phyloP scores from a whole-genome alignment of 192 early-diverging fungal genomes.

The Coemansia umbellata region DNA sequence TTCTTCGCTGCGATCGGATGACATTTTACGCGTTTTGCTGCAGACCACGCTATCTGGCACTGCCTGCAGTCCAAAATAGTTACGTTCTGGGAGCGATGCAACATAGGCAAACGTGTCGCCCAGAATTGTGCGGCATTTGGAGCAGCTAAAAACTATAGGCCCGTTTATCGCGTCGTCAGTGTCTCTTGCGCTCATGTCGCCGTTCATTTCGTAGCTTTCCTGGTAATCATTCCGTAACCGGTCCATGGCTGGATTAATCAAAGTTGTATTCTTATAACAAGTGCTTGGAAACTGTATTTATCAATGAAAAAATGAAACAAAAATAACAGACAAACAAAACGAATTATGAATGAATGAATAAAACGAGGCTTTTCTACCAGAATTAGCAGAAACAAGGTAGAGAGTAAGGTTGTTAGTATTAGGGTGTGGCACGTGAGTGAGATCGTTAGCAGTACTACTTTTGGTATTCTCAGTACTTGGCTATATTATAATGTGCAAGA shows the following conservation, averaged over 20 bases:
- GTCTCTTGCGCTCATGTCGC: neutral
- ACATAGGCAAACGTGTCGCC: constrained; percentile 49
- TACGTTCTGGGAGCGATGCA: constrained; percentile 38
- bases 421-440: too few species aligned
- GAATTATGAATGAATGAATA: too few species aligned
- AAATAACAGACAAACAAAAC: too few species aligned
- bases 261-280: neutral
- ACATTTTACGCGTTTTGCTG: constrained; percentile 21
- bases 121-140: constrained; percentile 44
- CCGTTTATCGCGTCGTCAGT: constrained; percentile 37
- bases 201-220: constrained; percentile 9
- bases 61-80: constrained; percentile 31
- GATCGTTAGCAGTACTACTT: too few species aligned
- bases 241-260: constrained; percentile 16
- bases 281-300: neutral
- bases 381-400: too few species aligned
- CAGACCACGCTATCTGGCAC: constrained; percentile 33
- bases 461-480: too few species aligned
- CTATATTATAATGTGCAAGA: too few species aligned
- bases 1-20: constrained; percentile 21
- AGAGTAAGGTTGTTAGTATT: too few species aligned
- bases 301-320: neutral
- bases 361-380: too few species aligned
- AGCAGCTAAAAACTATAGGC: constrained; percentile 45
- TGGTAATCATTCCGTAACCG: constrained; percentile 13